Evolutionary conservation across 2,329 filamentous ascomycete species (phyloP), one percentile per base, ranked within the genome.

Genomic region (Huntiella bhutanensis): DNA sequence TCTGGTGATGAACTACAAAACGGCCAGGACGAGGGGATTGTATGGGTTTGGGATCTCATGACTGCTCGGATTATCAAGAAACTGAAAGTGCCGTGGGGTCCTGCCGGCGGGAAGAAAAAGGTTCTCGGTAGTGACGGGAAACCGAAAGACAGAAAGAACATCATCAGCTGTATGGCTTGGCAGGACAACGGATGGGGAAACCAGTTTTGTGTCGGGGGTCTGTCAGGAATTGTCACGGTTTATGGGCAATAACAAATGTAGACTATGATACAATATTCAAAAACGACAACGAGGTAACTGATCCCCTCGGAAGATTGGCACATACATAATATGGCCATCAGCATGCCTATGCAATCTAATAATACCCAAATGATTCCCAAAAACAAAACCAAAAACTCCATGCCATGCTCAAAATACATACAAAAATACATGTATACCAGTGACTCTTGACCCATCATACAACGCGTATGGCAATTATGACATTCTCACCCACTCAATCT

Each of bases 11-110:
- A 95, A 61, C 68, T 72, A 45, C 55, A 53, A 1, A 58, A 50
- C 15, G 34, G 47, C 35, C 51, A 52, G 48, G 36, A 11, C 10
- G 49, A 59, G 49, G 82, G 81, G 2, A 68, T 68, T 55, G 62
- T 86, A 5, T 78, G 79, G 65, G 83, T 76, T 1, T 96, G 88
- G 88, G 86, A 95, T 62, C 64, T 93, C 15, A 59, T 94, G 46
- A 80, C 71, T 4, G 87, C 84, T 1, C 72, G 77, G 46, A 58
- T 82, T 43, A 66, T 75, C 49, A 74, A 80, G 32, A 74, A 66
- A 52, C 62, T 94, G 4, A 62, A 58, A 33, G 64, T 74, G 3
- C 70, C 73, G 0, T 75, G 71, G 72, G 71, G 71, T 1, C 69
- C 69, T 3, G 55, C 57, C n/a, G 66, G 67, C 35, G 59, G 59